Base-by-base conservation (phyloP, 2,329 filamentous ascomycete species). In the Chaetomiaceae sp. region DNA sequence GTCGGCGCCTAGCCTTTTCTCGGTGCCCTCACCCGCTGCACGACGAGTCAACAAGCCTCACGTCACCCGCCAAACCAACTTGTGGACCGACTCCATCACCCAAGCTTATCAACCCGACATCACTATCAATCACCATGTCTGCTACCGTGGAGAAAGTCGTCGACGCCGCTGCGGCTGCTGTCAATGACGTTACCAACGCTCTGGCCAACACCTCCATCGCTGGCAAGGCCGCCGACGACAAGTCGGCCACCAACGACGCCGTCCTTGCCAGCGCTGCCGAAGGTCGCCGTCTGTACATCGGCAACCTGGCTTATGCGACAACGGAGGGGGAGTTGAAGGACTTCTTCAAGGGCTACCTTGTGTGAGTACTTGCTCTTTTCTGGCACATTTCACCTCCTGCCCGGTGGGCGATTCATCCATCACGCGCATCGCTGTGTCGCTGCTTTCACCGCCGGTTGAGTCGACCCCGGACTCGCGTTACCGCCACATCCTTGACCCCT, bases 271-370 rank as follows among this genome's bases (percentile, higher is more conserved):
- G 91, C 80, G 94, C 94, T 75, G 91, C 92, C 76, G 94, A 99
- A 83, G 92, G 94, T 75, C 90, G 94, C 81, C 90, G 94, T 80
- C 88, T 99, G 70, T 99, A 99, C 81, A 97, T 99, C 81, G 94
- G 94, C 82, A 99, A 99, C 83, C 89, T 99, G 85, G 94, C 94
- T 71, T 99, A 99, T 77, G 91, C 92, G 87, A 97, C 94, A 86
- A 96, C 91, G 75, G 94, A 97, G 89, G 94, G 89, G 87, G 91
- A 96, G 87, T 90, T 99, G 84, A 96, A 95, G 83, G 89, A 94
- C 69, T 99, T 99, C 84, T 99, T 99, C 88, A 92, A 94, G 83
- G 89, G 87, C 77, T 97, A 96, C 83, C 88, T 94, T 81, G 90
- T 99, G 94, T 99, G 84, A 83, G 92, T 89, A 12, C 22, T 45